Base-by-base conservation (phyloP, 345 rosid genomes). In the Hibiscus trionum region DNA sequence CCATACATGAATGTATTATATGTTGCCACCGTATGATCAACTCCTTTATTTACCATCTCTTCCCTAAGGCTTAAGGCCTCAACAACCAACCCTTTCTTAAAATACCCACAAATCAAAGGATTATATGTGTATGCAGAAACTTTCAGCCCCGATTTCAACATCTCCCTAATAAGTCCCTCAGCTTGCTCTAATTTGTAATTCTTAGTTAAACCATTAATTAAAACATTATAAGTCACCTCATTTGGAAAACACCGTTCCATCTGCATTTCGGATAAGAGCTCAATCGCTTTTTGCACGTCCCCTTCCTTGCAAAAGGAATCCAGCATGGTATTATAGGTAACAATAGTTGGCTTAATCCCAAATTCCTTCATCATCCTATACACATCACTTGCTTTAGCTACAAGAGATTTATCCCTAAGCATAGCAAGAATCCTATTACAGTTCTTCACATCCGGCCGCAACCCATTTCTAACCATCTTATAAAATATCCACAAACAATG, bases 341-440 rank as follows among this genome's bases (percentile, higher is more conserved):
- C 63, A 15, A 80, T 80, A 1, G 86, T 88, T 0, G 89, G 88
- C 81, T 70, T 78, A 61, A 87, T 81, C 21, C 90, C 91, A 26
- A 71, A 78, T 24, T 82, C 80, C 1, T 74, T 75, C 92, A 91
- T 91, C 75, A 47, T 80, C 73, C 68, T 65, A 33, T 80, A 85
- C 26, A 87, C 81, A 73, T 85, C 86, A 16, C 11, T 68, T 49
- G 81, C 80, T 74, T 77, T 62, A 61, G 31, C 69, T 42, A 79
- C 68, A 53, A 76, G 82, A 73, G 62, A 68, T 1, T 70, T 73
- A 71, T 88, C 86, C 73, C 84, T 82, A 62, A 91, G 92, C 58
- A 88, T 53, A 87, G 69, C 82, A 66, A 91, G 87, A 79, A 88
- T 76, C 69, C 83, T 78, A 83, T 91, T 87, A 77, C 90, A 91